Conservation (phyloP, 2,329 filamentous ascomycete species). For the Aspergillus tamarii region DNA sequence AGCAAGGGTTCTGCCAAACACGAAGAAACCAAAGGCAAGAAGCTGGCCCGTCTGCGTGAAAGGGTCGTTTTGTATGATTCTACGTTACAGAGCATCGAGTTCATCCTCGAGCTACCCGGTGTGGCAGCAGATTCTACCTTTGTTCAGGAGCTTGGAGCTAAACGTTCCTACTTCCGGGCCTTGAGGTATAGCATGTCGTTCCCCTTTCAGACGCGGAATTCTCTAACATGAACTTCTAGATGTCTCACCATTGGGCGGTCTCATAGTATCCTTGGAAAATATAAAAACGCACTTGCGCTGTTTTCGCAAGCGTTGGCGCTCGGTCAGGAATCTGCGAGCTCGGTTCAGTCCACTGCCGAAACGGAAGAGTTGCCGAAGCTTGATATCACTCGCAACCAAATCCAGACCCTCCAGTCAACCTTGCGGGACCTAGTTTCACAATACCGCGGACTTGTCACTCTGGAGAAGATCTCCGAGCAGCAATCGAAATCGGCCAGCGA, state of each 20-base stretch:
- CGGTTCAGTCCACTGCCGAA: slow-evolving; percentile 47
- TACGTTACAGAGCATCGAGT: slow-evolving; percentile 85
- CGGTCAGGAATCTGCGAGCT: slow-evolving; percentile 54
- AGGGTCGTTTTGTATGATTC: slow-evolving; percentile 89
- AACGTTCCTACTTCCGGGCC: slow-evolving; percentile 81
- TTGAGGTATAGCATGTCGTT: slow-evolving; percentile 67
- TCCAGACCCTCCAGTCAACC: slow-evolving; percentile 61
- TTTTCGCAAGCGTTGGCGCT: slow-evolving; percentile 72
- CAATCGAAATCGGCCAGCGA: slow-evolving; percentile 45
- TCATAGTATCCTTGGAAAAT: slow-evolving; percentile 72
- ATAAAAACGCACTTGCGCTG: slow-evolving; percentile 81
- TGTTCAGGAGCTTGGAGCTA: slow-evolving; percentile 75
- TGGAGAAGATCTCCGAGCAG: slow-evolving; percentile 65
- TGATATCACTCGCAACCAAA: slow-evolving; percentile 64
- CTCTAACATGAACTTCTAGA: slow-evolving; percentile 46
- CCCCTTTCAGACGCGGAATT: neutral
- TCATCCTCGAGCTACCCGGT: slow-evolving; percentile 85
- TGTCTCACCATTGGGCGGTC: slow-evolving; percentile 84
- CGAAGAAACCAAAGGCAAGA: slow-evolving; percentile 72
- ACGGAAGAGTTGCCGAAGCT: slow-evolving; percentile 65
- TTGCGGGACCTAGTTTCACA: slow-evolving; percentile 75
- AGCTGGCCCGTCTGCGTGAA: slow-evolving; percentile 80
- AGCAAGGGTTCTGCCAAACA: slow-evolving; percentile 56
- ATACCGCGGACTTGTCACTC: slow-evolving; percentile 81
- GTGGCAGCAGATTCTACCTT: slow-evolving; percentile 82